Evolutionary conservation across 2,329 filamentous ascomycete genomes (phyloP), one percentile per base, ranked within the genome.

Genomic region (Aspergillus felis): DNA sequence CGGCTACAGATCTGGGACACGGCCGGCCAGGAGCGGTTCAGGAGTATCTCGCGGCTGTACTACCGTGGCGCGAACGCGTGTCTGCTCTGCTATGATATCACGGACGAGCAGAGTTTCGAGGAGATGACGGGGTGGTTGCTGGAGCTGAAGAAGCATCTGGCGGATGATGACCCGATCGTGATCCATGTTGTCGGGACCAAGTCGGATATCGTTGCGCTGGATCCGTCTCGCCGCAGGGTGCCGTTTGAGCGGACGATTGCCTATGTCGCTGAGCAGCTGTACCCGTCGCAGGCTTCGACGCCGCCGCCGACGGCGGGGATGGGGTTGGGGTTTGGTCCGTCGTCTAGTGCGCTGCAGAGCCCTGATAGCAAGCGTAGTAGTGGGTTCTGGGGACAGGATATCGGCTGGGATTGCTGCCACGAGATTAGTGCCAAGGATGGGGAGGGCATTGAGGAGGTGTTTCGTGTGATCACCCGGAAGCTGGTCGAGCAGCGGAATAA

Each of bases 1-100:
- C 86, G 92, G n/a, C 81, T 97, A 41, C 92, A 97, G 71, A 95
- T 97, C 65, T 97, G 92, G 92, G 92, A 97, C 72, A 97, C 92
- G 35, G 91, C 93, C 57, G 93, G 93, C 60, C 93, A 99, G 72
- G 93, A 99, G 79, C 87, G 93, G 56, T 99, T 97, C 74, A 87
- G 93, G 66, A 92, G 89, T 61, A 97, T 99, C 69, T 95, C 91
- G 9, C 88, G 92, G 56, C 85, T 99, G 54, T 97, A 97, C 81
- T 99, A 99, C 78, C 89, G 93, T 70, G 92, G 92, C 71, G 93
- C 93, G 61, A 93, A 96, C 71, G 92, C 92, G 57, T 94, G 91
- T 68, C 91, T 97, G 59, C 84, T 97, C 50, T 96, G 92, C 82
- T 97, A 97, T 79, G 90, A 90, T 78, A 95, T 97, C 72, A 96